Conservation (phyloP, 495 filamentous ascomycete species). For the Talaromyces proteolyticus region DNA sequence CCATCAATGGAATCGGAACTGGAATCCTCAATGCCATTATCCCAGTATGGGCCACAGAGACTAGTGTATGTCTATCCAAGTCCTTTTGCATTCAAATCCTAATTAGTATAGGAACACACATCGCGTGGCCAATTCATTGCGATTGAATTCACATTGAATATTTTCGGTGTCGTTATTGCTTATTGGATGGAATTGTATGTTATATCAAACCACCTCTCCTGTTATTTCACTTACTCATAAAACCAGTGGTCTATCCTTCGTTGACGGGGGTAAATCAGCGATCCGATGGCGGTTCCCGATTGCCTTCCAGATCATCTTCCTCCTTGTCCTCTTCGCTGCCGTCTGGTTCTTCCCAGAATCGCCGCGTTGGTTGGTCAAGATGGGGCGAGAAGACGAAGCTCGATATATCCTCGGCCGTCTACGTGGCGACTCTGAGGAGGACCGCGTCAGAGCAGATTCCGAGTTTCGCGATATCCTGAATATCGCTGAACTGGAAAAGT, state of each 20-base stretch:
- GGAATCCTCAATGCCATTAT: slow-evolving; percentile 66
- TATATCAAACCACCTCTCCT: background rate
- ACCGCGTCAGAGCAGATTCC: slow-evolving; percentile 45
- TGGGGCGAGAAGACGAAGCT: slow-evolving; percentile 54
- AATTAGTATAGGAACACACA: slow-evolving; percentile 49
- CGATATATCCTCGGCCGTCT: slow-evolving; percentile 56
- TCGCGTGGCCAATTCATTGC: slow-evolving; percentile 66
- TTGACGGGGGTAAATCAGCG: slow-evolving; percentile 47
- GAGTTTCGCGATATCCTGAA: slow-evolving; percentile 61
- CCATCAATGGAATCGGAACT: slow-evolving; percentile 67
- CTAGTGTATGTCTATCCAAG: slow-evolving; percentile 32
- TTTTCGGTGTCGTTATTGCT: slow-evolving; percentile 66
- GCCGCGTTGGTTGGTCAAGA: slow-evolving; percentile 59
- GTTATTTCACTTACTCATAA: background rate
- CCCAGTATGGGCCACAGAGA: slow-evolving; percentile 69
- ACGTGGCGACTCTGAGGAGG: slow-evolving; percentile 52
- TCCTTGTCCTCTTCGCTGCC: slow-evolving; percentile 42
- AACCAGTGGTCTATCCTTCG: slow-evolving; percentile 48
- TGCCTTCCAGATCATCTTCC: slow-evolving; percentile 63
- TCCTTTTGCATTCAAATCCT: too few relatives aligned
- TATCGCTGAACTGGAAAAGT: slow-evolving; percentile 51
- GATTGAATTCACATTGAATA: slow-evolving; percentile 70
- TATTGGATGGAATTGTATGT: slow-evolving; percentile 68
- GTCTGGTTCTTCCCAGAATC: slow-evolving; percentile 64
- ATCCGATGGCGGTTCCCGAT: slow-evolving; percentile 67